Evolutionary conservation across 371 early-diverging fungal genomes (phyloP).

Genomic region (Massospora cicadina): DNA sequence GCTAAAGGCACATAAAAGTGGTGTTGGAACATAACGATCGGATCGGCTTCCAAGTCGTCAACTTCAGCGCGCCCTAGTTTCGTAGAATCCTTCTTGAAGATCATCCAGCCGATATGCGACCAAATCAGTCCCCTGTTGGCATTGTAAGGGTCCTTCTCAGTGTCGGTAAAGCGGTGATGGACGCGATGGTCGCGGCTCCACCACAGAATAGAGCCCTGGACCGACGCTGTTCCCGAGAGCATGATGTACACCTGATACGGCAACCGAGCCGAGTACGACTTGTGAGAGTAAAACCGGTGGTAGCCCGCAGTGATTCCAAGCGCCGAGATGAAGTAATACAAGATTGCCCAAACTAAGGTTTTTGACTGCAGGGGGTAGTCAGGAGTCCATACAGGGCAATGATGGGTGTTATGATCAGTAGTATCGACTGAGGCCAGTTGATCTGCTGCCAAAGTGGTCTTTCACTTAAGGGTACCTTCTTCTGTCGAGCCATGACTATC

Average conservation of each 20-base stretch:
- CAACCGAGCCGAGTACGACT: conserved; percentile 44
- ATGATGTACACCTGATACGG: conserved; percentile 36
- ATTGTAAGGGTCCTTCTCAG: conserved; percentile 76
- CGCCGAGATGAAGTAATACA: conserved; percentile 69
- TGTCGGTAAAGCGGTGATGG: conserved; percentile 88
- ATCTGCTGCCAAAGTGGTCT: conserved; percentile 18
- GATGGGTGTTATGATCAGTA: conserved; percentile 55
- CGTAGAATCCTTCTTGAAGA: conserved; percentile 48
- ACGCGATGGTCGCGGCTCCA: conserved; percentile 76
- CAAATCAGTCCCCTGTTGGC: conserved; percentile 71
- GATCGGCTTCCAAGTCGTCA: conserved; percentile 61
- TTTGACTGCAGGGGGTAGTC: conserved; percentile 41
- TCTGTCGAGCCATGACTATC: conserved; percentile 1
- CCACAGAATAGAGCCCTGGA: conserved; percentile 70
- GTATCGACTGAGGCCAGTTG: conserved; percentile 62
- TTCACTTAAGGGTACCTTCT: conserved; percentile 8
- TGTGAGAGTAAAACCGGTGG: conserved; percentile 67
- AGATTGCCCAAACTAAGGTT: conserved; percentile 53
- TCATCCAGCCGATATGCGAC: conserved; percentile 85
- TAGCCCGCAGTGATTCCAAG: conserved; percentile 78
- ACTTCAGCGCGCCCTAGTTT: conserved; percentile 65
- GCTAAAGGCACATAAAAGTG: conserved; percentile 57
- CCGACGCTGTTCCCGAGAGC: conserved; percentile 50
- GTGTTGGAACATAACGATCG: conserved; percentile 66
- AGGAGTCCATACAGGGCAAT: conserved; percentile 62